Percentiles rank a stretch among this genome's conserved stretches.
These are phyloP conservation scores for Candida glucosophila DNA, from an alignment of 1,139 yeast genomes.

Conservation along the genomic window DNA sequence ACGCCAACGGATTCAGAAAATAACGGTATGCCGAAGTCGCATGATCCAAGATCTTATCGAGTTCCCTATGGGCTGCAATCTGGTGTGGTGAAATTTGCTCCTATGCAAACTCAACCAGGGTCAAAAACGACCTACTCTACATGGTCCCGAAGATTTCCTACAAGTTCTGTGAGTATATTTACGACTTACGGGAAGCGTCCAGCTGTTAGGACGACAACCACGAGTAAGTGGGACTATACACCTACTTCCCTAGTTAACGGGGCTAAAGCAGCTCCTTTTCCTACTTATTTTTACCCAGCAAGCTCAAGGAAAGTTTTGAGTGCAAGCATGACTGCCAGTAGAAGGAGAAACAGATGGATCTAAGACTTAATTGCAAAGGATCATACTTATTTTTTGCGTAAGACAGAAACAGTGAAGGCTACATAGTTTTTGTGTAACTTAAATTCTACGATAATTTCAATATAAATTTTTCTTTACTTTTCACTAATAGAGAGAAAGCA, in stretches of 20 bases:
- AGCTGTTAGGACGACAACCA: slow-evolving; percentile 51
- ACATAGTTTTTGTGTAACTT: too few species aligned
- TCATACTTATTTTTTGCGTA: too few species aligned
- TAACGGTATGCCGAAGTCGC: too few species aligned
- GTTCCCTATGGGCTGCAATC: slow-evolving; percentile 69
- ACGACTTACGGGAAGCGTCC: slow-evolving; percentile 39
- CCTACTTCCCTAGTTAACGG: slow-evolving; percentile 54
- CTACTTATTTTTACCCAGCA: slow-evolving; percentile 42
- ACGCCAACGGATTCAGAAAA: too few species aligned
- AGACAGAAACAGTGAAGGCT: too few species aligned
- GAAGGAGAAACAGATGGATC: slow-evolving; percentile 31
- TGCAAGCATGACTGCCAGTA: slow-evolving; percentile 31
- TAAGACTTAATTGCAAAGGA: too few species aligned
- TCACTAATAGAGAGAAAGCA: too few species aligned
- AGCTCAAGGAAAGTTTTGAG: slow-evolving; percentile 29
- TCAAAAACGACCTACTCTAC: slow-evolving; percentile 55
- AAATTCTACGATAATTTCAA: too few species aligned
- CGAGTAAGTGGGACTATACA: slow-evolving; percentile 79
- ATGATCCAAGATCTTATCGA: slow-evolving; percentile 27
- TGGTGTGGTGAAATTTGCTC: slow-evolving; percentile 69
- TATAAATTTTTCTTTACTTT: too few species aligned
- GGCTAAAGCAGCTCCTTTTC: slow-evolving; percentile 63
- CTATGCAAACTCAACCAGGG: slow-evolving; percentile 87
- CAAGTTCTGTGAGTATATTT: slow-evolving; percentile 54
- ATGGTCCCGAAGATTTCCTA: slow-evolving; percentile 55